Conservation (phyloP, 2,329 filamentous ascomycete genomes). For the Cadophora sp. region DNA sequence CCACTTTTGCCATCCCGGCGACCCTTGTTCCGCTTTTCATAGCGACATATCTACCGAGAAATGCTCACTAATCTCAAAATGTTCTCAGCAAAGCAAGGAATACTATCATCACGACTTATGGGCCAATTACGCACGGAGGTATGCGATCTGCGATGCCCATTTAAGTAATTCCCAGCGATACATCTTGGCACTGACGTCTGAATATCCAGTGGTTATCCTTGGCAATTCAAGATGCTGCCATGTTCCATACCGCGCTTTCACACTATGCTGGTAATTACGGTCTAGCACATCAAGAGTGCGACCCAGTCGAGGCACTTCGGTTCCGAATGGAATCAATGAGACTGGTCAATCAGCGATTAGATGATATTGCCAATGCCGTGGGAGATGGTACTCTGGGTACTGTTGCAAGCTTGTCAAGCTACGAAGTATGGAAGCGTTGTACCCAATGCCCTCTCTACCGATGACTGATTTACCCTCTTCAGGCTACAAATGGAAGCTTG, state of each 20-base stretch:
- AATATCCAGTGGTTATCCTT: conserved; percentile 27
- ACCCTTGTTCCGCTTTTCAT: not conserved
- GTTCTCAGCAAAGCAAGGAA: conserved; percentile 17
- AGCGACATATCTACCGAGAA: no score
- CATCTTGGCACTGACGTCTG: not conserved
- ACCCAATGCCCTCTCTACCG: not conserved
- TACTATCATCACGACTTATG: conserved; percentile 27
- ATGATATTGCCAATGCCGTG: conserved; percentile 15
- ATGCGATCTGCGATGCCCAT: not conserved
- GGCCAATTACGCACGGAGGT: conserved; percentile 21
- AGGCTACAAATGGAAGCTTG: conserved; percentile 29
- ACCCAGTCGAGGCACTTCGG: conserved; percentile 28
- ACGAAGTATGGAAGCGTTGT: conserved; percentile 24
- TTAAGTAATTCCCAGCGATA: not conserved
- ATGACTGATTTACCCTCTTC: not conserved
- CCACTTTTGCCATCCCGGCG: not conserved
- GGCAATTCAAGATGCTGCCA: conserved; percentile 26
- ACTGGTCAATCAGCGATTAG: conserved; percentile 29
- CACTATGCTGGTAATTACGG: conserved; percentile 32
- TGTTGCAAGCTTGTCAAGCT: conserved; percentile 31
- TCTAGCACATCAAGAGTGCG: conserved; percentile 21
- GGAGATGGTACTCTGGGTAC: conserved; percentile 26
- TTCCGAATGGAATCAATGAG: conserved; percentile 30
- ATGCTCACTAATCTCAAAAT: conserved; percentile 21
- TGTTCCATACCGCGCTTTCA: conserved; percentile 30